A percentile compares a stretch with the other conserved stretches of the same genome.
Conservation (phyloP, 768 basidiomycete species). For the Lactifluus pinguis region DNA sequence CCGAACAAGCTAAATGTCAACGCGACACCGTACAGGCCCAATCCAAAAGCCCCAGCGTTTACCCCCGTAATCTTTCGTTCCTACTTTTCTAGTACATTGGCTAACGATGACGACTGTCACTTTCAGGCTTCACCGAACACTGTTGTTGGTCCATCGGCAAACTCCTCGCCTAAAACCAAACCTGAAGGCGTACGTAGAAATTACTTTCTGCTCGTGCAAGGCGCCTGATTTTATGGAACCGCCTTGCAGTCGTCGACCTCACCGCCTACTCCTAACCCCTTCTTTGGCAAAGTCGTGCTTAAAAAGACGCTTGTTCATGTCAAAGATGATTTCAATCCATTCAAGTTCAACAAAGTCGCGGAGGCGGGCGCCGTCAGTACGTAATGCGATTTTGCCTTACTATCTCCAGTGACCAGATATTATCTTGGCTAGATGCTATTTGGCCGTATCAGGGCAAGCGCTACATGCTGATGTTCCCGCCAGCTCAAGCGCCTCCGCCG, state of each 20-base stretch:
- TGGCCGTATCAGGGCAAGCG: conserved; percentile 93
- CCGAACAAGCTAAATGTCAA: conserved; percentile 73
- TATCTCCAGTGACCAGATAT: background rate
- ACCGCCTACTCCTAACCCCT: conserved; percentile 64
- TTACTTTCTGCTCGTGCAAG: background rate
- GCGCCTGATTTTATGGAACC: background rate
- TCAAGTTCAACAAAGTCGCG: conserved; percentile 76
- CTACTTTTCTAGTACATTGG: background rate
- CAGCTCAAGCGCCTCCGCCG: conserved; percentile 47
- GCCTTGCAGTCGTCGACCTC: conserved; percentile 13
- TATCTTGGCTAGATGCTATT: conserved; percentile 40
- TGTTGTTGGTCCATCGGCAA: conserved; percentile 18
- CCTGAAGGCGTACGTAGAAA: conserved; percentile 9
- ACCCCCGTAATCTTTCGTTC: conserved; percentile 44
- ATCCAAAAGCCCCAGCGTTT: conserved; percentile 68
- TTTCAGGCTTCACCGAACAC: conserved; percentile 26
- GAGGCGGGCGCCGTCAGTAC: conserved; percentile 67
- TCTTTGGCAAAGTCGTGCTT: conserved; percentile 75
- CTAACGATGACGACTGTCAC: conserved; percentile 11
- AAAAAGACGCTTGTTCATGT: conserved; percentile 79
- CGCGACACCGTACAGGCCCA: conserved; percentile 87
- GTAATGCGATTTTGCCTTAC: conserved; percentile 26
- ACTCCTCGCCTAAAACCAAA: conserved; percentile 24
- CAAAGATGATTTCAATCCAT: conserved; percentile 97
- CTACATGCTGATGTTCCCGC: conserved; percentile 69